Percentiles rank a stretch among this genome's conserved stretches.
phyloP scores from a whole-genome alignment of 2,329 filamentous ascomycete species.

The Mycocentrospora acerina region DNA sequence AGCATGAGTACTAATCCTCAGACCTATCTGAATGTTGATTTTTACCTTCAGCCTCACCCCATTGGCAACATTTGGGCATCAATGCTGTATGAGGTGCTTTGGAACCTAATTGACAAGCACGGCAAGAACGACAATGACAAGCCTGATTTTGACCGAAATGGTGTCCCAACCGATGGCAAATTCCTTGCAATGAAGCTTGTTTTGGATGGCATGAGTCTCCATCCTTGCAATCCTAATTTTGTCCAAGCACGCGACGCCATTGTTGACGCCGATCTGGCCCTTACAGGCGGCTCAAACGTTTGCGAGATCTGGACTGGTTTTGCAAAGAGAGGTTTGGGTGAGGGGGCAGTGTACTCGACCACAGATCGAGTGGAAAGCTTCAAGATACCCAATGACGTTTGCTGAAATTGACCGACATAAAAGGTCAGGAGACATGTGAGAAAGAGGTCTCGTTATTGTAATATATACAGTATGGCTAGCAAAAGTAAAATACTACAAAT shows the following conservation, averaged over 20 bases:
- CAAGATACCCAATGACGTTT: too few relatives aligned
- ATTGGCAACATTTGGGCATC: constrained; percentile 54
- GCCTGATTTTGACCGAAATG: constrained; percentile 44
- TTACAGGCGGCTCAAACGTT: constrained; percentile 52
- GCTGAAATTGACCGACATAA: too few relatives aligned
- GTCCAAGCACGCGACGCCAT: constrained; percentile 55
- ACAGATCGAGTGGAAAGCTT: too few relatives aligned
- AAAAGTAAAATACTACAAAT: too few relatives aligned
- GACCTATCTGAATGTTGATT: constrained; percentile 48
- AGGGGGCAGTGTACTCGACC: constrained; percentile 10
- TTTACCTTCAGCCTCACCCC: constrained; percentile 43
- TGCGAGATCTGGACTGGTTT: constrained; percentile 56
- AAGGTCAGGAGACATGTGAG: too few relatives aligned
- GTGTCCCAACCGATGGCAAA: constrained; percentile 53
- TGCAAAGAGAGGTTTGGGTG: constrained; percentile 55
- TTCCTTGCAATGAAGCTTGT: constrained; percentile 55
- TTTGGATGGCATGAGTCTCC: constrained; percentile 52
- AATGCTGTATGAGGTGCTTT: constrained; percentile 56
- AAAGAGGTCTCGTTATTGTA: too few relatives aligned
- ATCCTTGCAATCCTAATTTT: constrained; percentile 57
- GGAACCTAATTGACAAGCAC: constrained; percentile 57
- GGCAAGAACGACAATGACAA: constrained; percentile 47
- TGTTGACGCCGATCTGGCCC: constrained; percentile 52
- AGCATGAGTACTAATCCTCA: constrained; percentile 50
- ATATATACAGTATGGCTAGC: too few relatives aligned